A percentile compares a stretch with the other conserved stretches of the same genome.
Conservation (phyloP, 176 grass and related monocot genomes). For the Avena atlantica region DNA sequence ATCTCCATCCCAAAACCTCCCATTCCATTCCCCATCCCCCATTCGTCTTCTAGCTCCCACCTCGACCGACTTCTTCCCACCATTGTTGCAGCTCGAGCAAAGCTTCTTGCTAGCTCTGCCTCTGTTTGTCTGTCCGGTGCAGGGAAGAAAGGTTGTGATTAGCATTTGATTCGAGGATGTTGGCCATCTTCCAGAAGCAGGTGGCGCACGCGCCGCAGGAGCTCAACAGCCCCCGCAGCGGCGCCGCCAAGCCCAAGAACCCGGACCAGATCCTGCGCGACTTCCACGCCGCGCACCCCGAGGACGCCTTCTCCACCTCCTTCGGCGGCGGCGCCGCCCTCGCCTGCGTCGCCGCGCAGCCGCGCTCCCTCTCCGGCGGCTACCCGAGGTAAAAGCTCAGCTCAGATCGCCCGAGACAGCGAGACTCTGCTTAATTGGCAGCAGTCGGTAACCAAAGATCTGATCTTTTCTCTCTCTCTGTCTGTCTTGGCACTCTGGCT, state of each 20-base stretch:
- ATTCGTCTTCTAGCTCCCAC: not conserved
- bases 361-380: not conserved
- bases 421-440: too few species aligned
- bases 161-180: slow-evolving; percentile 32
- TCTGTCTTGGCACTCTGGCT: not conserved
- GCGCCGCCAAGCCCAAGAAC: slow-evolving; percentile 55
- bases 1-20: slow-evolving; percentile 28
- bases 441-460: not conserved
- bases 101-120: not conserved
- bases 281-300: slow-evolving; percentile 62
- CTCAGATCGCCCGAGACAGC: too few species aligned
- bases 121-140: not conserved
- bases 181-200: slow-evolving; percentile 90
- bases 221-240: slow-evolving; percentile 66
- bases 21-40: slow-evolving; percentile 39
- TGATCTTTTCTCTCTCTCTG: not conserved
- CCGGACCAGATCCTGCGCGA: slow-evolving; percentile 80
- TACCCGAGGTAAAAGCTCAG: slow-evolving; percentile 36
- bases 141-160: not conserved
- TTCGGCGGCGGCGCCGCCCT: slow-evolving; percentile 84
- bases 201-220: slow-evolving; percentile 84
- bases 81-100: not conserved
- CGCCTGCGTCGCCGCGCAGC: slow-evolving; percentile 59
- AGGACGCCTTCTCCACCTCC: slow-evolving; percentile 63
- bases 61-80: not conserved